Conservation (phyloP, 2,329 filamentous ascomycete species). For the Sporothrix globosa region DNA sequence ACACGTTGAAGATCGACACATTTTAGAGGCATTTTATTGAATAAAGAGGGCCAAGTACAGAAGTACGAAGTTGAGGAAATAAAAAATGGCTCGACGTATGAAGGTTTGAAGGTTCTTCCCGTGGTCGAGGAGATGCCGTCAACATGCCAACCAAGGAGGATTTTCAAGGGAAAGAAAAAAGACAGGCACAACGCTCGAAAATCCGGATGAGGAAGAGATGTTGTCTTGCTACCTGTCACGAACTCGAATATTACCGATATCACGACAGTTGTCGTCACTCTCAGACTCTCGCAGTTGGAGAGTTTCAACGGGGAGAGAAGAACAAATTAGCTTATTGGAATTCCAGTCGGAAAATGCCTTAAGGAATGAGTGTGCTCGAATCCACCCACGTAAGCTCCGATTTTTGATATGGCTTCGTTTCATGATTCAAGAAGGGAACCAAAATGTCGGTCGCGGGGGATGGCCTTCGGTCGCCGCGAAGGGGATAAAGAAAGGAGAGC, state of each 20-base stretch:
- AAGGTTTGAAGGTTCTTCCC: neutral
- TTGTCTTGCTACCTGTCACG: too few species aligned
- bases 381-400: constrained; percentile 16
- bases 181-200: neutral
- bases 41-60: too few species aligned
- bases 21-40: neutral
- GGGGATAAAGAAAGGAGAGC: neutral
- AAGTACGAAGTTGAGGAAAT: too few species aligned
- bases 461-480: constrained; percentile 15
- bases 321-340: neutral
- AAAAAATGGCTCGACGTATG: too few species aligned
- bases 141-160: neutral
- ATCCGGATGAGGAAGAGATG: neutral
- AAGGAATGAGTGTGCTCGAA: neutral
- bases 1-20: neutral
- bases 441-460: constrained; percentile 2
- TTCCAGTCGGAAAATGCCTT: neutral
- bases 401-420: constrained; percentile 16
- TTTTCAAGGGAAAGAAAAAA: neutral
- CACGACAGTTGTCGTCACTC: neutral
- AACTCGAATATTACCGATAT: too few species aligned
- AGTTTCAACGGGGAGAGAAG: neutral
- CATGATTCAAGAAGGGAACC: constrained; percentile 10
- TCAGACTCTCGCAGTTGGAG: too few species aligned
- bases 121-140: neutral